These are phyloP conservation scores for Ascochyta clinopodiicola DNA, from an alignment of 2,329 filamentous ascomycete species.

Conservation along the genomic window DNA sequence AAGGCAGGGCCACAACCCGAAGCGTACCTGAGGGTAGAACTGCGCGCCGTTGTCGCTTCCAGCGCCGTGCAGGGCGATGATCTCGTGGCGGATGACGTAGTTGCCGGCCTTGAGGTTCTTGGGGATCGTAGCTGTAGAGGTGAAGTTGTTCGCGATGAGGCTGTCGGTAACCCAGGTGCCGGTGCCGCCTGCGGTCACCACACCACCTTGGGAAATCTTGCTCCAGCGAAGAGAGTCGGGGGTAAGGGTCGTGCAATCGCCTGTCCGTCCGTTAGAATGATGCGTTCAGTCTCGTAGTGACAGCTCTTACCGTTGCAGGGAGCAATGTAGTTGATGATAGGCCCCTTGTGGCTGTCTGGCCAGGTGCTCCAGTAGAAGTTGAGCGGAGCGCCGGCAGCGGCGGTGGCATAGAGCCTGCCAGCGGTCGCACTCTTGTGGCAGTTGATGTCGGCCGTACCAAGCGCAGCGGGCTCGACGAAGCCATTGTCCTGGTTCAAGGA, in stretches of 20 bases:
- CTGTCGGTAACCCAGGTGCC: constrained; percentile 45
- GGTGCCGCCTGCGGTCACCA: constrained; percentile 29
- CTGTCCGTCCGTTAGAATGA: constrained; percentile 12
- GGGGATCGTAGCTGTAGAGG: constrained; percentile 54
- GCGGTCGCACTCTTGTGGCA: constrained; percentile 50
- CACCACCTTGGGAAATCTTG: constrained; percentile 42
- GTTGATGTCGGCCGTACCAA: constrained; percentile 39
- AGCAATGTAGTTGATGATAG: constrained; percentile 50
- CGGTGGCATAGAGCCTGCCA: constrained; percentile 41
- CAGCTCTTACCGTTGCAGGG: constrained; percentile 38
- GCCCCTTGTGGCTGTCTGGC: constrained; percentile 47
- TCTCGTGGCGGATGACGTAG: constrained; percentile 63
- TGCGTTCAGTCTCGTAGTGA: background rate
- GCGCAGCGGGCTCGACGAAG: constrained; percentile 43
- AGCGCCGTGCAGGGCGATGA: constrained; percentile 57
- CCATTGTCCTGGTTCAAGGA: constrained; percentile 47
- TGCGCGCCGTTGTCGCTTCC: constrained; percentile 56
- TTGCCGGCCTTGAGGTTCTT: constrained; percentile 53
- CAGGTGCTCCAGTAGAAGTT: constrained; percentile 47
- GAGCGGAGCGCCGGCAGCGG: constrained; percentile 43
- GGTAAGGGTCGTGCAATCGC: constrained; percentile 41
- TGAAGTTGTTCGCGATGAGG: constrained; percentile 55
- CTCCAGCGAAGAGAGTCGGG: constrained; percentile 39
- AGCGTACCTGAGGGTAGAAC: constrained; percentile 50
- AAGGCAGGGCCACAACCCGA: background rate